Evolutionary conservation across 1,139 yeast genomes (phyloP).

Genomic region (Suhomyces anneliseae): DNA sequence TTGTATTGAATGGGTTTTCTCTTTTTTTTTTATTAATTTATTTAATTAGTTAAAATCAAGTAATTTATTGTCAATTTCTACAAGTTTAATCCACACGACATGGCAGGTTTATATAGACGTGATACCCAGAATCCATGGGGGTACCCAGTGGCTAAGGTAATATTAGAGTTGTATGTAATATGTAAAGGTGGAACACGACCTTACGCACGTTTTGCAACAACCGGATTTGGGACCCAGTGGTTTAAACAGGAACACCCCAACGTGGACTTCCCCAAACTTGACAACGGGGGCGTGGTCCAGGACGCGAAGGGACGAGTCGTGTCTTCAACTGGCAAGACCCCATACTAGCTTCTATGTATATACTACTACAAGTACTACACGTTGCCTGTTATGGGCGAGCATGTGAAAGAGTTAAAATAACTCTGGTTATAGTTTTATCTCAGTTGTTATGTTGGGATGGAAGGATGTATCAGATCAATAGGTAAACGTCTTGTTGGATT

Average conservation of each 20-base stretch:
- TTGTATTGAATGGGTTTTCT: too few species aligned
- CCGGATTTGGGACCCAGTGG: background rate
- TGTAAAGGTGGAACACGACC: background rate
- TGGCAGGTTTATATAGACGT: background rate
- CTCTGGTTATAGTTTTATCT: too few species aligned
- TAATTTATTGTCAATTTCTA: background rate
- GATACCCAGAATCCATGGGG: background rate
- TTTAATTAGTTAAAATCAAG: too few species aligned
- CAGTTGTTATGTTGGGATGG: too few species aligned
- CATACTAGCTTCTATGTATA: too few species aligned
- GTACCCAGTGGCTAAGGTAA: background rate
- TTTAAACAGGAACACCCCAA: background rate
- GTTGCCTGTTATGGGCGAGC: background rate
- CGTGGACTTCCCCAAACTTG: background rate
- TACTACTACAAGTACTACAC: background rate
- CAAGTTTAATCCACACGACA: background rate
- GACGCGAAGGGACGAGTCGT: background rate
- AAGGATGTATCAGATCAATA: too few species aligned
- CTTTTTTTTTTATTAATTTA: background rate
- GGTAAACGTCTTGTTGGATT: too few species aligned
- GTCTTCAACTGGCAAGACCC: background rate
- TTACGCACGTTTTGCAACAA: constrained; percentile 4
- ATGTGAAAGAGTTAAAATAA: constrained; percentile 1
- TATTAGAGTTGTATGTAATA: background rate
- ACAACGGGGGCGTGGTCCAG: constrained; percentile 2